A percentile compares a stretch with the other conserved stretches of the same genome.
Evolutionary conservation across 2,329 filamentous ascomycete genomes (phyloP).

Genomic region (Microdochium nivale): DNA sequence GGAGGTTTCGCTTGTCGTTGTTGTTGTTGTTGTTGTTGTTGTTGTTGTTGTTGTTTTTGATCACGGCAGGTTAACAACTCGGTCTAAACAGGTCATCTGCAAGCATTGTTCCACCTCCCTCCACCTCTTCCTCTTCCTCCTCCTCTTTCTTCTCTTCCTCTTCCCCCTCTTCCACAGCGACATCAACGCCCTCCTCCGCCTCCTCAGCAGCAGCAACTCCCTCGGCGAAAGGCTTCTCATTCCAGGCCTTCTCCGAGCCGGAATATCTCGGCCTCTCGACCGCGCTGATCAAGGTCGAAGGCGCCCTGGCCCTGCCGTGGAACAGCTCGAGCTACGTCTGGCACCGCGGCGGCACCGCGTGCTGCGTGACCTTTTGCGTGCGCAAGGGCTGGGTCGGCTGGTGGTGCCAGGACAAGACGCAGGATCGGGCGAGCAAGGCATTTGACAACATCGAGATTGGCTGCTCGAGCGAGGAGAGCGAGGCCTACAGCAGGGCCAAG

Average conservation of each 20-base stretch:
- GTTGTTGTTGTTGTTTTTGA: too few relatives aligned
- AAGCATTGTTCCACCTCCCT: not conserved
- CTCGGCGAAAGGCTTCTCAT: not conserved
- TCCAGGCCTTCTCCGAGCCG: not conserved
- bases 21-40: too few relatives aligned
- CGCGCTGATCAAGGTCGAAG: not conserved
- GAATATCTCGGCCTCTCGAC: not conserved
- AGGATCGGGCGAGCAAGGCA: not conserved
- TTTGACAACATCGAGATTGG: not conserved
- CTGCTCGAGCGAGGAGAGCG: not conserved
- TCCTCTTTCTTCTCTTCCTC: not conserved
- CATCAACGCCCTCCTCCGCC: not conserved
- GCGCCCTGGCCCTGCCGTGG: not conserved
- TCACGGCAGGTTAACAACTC: too few relatives aligned
- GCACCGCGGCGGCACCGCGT: not conserved
- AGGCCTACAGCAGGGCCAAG: not conserved
- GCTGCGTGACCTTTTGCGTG: constrained; percentile 1
- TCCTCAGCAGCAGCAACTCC: not conserved
- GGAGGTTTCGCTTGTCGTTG: not conserved
- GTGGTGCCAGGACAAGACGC: constrained; percentile 1
- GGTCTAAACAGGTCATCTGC: too few relatives aligned
- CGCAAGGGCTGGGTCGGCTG: not conserved
- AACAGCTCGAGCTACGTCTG: constrained; percentile 1
- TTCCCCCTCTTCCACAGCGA: not conserved
- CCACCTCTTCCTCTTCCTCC: not conserved